Percentiles rank a stretch among this genome's conserved stretches.
These are phyloP conservation scores for Colletotrichum liaoningense DNA, from an alignment of 2,329 filamentous ascomycete genomes.

Conservation along the genomic window DNA sequence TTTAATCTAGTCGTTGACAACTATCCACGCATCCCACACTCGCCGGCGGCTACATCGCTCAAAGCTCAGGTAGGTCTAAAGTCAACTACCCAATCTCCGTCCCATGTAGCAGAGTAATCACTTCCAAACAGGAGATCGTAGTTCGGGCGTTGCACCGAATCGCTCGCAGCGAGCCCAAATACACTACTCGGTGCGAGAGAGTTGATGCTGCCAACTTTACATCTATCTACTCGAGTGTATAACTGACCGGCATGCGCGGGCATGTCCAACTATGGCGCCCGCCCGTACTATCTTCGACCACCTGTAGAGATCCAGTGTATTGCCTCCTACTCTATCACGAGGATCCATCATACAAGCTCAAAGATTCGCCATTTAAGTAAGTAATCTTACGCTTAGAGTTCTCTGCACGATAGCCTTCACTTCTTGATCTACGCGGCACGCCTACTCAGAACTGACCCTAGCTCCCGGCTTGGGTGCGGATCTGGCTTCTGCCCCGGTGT, in stretches of 20 bases:
- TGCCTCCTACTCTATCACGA: background rate
- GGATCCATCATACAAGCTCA: background rate
- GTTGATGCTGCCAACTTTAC: background rate
- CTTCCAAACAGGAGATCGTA: background rate
- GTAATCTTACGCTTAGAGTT: background rate
- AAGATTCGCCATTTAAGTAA: background rate
- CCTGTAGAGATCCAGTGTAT: background rate
- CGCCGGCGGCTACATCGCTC: background rate
- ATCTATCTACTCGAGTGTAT: background rate
- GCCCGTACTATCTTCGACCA: background rate
- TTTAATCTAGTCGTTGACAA: background rate
- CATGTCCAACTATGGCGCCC: background rate
- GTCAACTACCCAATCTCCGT: background rate
- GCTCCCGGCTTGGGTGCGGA: background rate
- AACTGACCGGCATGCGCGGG: background rate
- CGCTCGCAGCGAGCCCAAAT: background rate
- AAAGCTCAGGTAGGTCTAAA: background rate
- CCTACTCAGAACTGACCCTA: background rate
- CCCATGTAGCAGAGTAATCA: background rate
- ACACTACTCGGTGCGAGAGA: background rate
- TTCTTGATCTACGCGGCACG: background rate
- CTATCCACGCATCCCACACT: background rate
- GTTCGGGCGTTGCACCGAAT: background rate
- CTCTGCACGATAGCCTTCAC: background rate
- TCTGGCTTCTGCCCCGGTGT: background rate